Conservation (phyloP, 2,329 filamentous ascomycete species). For the Penicillium sp. region DNA sequence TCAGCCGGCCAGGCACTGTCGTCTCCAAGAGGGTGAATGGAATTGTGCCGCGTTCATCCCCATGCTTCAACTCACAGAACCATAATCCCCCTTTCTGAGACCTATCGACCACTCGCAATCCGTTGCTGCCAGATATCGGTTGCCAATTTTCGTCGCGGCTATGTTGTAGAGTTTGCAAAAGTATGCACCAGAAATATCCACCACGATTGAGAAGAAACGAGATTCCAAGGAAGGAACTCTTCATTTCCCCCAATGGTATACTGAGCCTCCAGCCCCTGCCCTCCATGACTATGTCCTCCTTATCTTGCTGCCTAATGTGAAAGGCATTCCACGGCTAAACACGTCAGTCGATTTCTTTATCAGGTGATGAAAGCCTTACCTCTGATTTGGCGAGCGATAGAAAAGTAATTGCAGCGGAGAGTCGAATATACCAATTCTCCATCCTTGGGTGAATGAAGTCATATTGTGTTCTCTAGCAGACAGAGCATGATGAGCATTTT, state of each 20-base stretch:
- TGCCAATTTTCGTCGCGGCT: neutral
- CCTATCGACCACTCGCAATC: neutral
- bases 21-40: conserved; percentile 1
- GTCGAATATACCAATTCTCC: too few relatives aligned
- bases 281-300: neutral
- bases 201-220: neutral
- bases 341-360: too few relatives aligned
- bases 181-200: conserved; percentile 2
- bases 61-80: neutral
- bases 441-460: too few relatives aligned
- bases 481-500: too few relatives aligned
- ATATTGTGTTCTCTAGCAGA: too few relatives aligned
- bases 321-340: too few relatives aligned
- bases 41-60: neutral
- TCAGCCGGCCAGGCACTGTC: neutral
- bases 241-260: neutral
- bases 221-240: neutral
- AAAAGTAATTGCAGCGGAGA: too few relatives aligned
- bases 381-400: too few relatives aligned
- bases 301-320: neutral
- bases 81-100: neutral
- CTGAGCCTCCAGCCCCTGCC: neutral
- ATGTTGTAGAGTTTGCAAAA: neutral
- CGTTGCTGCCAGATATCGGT: neutral
- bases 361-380: too few relatives aligned